Evolutionary conservation across 257 asterid species (phyloP), one percentile per base, ranked within the genome.

Genomic region (Linaria vulgaris): DNA sequence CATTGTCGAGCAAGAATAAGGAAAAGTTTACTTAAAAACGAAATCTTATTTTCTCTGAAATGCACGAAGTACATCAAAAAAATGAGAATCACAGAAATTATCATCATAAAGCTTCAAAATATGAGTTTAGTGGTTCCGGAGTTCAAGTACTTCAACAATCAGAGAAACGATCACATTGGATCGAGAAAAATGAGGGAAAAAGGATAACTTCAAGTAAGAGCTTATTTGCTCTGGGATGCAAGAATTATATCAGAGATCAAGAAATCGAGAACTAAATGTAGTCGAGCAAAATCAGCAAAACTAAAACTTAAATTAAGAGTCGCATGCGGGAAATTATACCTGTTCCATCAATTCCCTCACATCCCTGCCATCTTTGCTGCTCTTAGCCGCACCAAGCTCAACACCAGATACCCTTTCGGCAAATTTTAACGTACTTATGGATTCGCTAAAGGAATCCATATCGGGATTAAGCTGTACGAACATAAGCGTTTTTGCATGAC

Each of bases 401-500:
- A 94, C 95, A 58, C 96, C 97, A 1, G 99, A 87, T 25, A 82
- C 99, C 69, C 99, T 81, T 70, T 94, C 99, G 22, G 99, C 97
- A 73, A 94, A 94, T 68, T 94, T 94, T 56, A 94, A 84, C n/a
- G 99, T 85, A 56, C 97, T 84, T 43, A 78, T 0, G 68, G 80
- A 66, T 72, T 94, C 99, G 13, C 82, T 81, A 63, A 67, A 74
- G 0, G 97, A 94, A 61, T 30, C 72, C 20, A 57, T 68, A 41
- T 94, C 99, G 3, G 99, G 96, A 82, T 90, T 94, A 30, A 94
- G 89, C 83, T 94, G 99, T 74, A 94, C 97, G 60, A 94, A 90
- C 96, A 94, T 94, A 17, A 94, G 95, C 5, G 97, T 94, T 85
- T 94, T 94, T 5, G 99, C 96, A 12, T 86, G 85, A 1, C 99